phyloP scores from a whole-genome alignment of 352 stramenopile species.

The Plasmopara muralis region DNA sequence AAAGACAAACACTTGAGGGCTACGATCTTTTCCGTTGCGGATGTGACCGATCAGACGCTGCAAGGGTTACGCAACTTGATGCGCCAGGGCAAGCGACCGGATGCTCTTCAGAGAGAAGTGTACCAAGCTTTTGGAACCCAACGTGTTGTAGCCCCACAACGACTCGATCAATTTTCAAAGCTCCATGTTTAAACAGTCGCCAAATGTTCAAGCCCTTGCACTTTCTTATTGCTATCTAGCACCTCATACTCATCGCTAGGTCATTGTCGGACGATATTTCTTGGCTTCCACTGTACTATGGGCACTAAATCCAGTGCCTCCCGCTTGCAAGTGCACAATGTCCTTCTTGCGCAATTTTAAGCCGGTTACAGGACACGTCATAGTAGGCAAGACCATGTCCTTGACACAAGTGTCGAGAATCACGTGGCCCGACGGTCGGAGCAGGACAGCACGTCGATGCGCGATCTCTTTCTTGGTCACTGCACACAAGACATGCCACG shows the following conservation, averaged over 20 bases:
- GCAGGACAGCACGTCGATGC: slow-evolving; percentile 66
- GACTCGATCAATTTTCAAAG: slow-evolving; percentile 38
- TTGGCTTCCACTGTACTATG: slow-evolving; percentile 85
- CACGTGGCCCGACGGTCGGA: slow-evolving; percentile 72
- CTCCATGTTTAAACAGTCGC: slow-evolving; percentile 22
- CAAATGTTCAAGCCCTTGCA: background rate
- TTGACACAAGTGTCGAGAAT: slow-evolving; percentile 76
- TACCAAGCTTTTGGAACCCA: slow-evolving; percentile 41
- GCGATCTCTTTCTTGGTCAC: slow-evolving; percentile 82
- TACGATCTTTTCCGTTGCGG: slow-evolving; percentile 39
- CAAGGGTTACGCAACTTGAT: slow-evolving; percentile 46
- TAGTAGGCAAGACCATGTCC: slow-evolving; percentile 77
- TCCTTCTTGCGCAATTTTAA: slow-evolving; percentile 85
- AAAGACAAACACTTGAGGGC: background rate
- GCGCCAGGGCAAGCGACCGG: slow-evolving; percentile 19
- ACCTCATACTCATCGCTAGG: slow-evolving; percentile 2
- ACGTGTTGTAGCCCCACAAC: slow-evolving; percentile 25
- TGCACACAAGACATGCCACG: slow-evolving; percentile 46
- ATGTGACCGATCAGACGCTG: slow-evolving; percentile 46
- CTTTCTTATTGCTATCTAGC: background rate
- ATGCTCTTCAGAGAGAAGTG: slow-evolving; percentile 35
- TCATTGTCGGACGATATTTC: slow-evolving; percentile 82
- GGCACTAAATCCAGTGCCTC: slow-evolving; percentile 73
- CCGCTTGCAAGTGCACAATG: slow-evolving; percentile 68
- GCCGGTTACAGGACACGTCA: slow-evolving; percentile 79